phyloP scores from a whole-genome alignment of 2,329 filamentous ascomycete genomes.

The Neodidymelliopsis sp. region DNA sequence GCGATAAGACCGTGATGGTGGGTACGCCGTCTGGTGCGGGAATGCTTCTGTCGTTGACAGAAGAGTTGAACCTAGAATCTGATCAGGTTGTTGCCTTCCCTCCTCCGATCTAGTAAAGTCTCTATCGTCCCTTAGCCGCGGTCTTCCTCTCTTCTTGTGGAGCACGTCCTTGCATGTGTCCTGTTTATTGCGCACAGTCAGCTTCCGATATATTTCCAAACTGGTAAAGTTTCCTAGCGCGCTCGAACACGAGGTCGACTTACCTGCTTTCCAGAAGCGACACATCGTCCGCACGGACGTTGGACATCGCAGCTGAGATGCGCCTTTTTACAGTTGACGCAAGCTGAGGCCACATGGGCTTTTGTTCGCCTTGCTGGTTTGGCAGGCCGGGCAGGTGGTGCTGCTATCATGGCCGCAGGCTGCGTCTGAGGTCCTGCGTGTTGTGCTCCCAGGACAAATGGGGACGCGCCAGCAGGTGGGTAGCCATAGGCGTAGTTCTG shows the following conservation, averaged over 20 bases:
- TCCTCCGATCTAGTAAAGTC: conserved; percentile 44
- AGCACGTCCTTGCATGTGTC: conserved; percentile 83
- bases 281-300: conserved; percentile 78
- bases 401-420: conserved; percentile 42
- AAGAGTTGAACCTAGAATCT: conserved; percentile 34
- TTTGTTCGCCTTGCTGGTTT: conserved; percentile 63
- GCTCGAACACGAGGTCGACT: conserved; percentile 29
- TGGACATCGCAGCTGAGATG: conserved; percentile 74
- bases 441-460: conserved; percentile 36
- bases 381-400: conserved; percentile 38
- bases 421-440: conserved; percentile 42
- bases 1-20: conserved; percentile 31
- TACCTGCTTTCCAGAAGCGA: conserved; percentile 75
- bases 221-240: conserved; percentile 16
- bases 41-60: conserved; percentile 27
- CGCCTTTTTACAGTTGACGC: conserved; percentile 84
- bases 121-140: conserved; percentile 71
- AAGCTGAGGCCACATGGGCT: conserved; percentile 83
- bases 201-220: conserved; percentile 9
- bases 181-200: conserved; percentile 51
- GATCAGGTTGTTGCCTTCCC: conserved; percentile 35
- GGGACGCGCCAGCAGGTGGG: conserved; percentile 29
- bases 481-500: conserved; percentile 45
- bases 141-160: conserved; percentile 83
- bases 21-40: conserved; percentile 32